Percentiles rank a stretch among this genome's conserved stretches.
phyloP scores from a whole-genome alignment of 2,329 filamentous ascomycete genomes.

The Emergomyces africanus region DNA sequence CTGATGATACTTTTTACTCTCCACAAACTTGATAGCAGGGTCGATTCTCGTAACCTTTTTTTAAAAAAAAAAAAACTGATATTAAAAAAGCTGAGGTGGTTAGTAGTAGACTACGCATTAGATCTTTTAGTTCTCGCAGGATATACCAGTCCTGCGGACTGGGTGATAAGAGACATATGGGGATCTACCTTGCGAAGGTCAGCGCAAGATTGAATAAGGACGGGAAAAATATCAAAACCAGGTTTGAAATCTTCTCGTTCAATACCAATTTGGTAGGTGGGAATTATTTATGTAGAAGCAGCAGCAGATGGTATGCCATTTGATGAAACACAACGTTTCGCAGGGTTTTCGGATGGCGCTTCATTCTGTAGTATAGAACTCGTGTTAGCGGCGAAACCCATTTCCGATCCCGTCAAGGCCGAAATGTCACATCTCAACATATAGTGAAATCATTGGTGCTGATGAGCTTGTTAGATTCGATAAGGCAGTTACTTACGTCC shows the following conservation, averaged over 20 bases:
- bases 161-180: not conserved
- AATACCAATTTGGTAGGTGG: not conserved
- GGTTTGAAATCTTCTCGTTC: slow-evolving; percentile 1
- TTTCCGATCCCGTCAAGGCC: not conserved
- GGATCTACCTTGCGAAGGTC: not conserved
- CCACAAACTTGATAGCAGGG: not conserved
- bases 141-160: not conserved
- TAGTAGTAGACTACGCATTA: slow-evolving; percentile 1
- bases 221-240: not conserved
- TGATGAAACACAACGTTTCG: slow-evolving; percentile 11
- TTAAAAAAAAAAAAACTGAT: too few species aligned
- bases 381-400: slow-evolving; percentile 5
- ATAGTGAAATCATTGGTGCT: not conserved
- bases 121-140: not conserved
- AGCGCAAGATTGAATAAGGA: not conserved
- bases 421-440: not conserved
- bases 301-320: slow-evolving; percentile 10
- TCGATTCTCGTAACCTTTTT: not conserved
- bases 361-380: slow-evolving; percentile 7
- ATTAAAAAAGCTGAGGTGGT: not conserved
- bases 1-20: not conserved
- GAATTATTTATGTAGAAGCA: slow-evolving; percentile 6
- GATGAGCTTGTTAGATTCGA: not conserved
- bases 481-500: slow-evolving; percentile 27
- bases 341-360: slow-evolving; percentile 5